Percentiles rank a stretch among this genome's conserved stretches.
Conservation (phyloP, 1,284 basidiomycete genomes). For the Boletus hoseneyae region DNA sequence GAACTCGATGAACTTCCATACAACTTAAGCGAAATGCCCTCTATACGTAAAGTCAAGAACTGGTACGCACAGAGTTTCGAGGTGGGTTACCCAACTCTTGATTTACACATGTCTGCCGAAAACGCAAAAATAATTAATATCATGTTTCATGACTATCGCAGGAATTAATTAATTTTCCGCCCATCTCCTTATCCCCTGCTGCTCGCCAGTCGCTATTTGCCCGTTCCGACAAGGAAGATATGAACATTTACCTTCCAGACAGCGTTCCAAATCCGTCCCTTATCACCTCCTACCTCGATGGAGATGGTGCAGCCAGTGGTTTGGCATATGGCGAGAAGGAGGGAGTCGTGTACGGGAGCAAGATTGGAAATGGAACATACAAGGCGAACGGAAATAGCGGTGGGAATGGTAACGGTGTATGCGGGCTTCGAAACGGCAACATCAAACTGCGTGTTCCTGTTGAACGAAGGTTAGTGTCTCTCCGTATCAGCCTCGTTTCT, state of each 20-base stretch:
- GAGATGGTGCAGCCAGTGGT: conserved; percentile 14
- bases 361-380: no score
- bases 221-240: conserved; percentile 33
- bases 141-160: no score
- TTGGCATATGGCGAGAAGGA: conserved; percentile 11
- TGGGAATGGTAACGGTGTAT: conserved; percentile 29
- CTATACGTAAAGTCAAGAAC: conserved; percentile 93
- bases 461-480: conserved; percentile 68
- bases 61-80: conserved; percentile 99
- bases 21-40: conserved; percentile 88
- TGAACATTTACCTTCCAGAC: conserved; percentile 49
- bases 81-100: conserved; percentile 45
- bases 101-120: no score
- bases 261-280: conserved; percentile 68
- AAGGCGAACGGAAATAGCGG: no score
- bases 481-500: no score
- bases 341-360: no score
- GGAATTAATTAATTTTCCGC: conserved; percentile 87
- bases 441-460: conserved; percentile 71
- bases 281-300: conserved; percentile 27
- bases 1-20: conserved; percentile 96
- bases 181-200: conserved; percentile 64
- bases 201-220: conserved; percentile 68
- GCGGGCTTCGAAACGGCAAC: conserved; percentile 34
- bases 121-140: no score